phyloP scores from a whole-genome alignment of 495 filamentous ascomycete genomes.

The Staphylotrichum longicolle region DNA sequence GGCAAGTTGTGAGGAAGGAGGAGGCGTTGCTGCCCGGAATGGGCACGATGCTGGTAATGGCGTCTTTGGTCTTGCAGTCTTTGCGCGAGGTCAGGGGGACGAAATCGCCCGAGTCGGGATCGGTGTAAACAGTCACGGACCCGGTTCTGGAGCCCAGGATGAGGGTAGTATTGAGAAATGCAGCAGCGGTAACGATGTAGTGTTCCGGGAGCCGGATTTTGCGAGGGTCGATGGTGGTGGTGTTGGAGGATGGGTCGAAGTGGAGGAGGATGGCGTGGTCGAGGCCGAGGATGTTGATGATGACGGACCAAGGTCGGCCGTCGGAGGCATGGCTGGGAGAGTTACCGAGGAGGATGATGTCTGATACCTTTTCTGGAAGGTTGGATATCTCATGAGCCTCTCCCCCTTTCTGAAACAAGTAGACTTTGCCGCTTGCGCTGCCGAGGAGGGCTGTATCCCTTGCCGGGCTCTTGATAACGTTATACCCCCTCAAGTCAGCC shows the following conservation, averaged over 20 bases:
- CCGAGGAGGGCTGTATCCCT: conserved; percentile 49
- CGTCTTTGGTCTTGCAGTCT: conserved; percentile 59
- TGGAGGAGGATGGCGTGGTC: conserved; percentile 25
- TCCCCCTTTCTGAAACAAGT: conserved; percentile 40
- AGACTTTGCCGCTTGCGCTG: conserved; percentile 53
- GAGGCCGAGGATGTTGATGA: conserved; percentile 28
- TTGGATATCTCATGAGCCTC: conserved; percentile 32
- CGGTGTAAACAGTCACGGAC: conserved; percentile 29
- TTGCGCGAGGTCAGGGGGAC: conserved; percentile 22
- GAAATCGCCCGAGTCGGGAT: conserved; percentile 10
- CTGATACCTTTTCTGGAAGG: conserved; percentile 51
- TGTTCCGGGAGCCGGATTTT: conserved; percentile 23
- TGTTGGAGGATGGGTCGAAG: conserved; percentile 14
- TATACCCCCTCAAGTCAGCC: conserved; percentile 44
- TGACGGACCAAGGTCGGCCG: conserved; percentile 18
- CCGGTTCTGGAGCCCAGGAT: conserved; percentile 63
- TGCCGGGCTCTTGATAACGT: conserved; percentile 40
- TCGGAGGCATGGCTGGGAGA: neutral
- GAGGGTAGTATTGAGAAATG: conserved; percentile 46
- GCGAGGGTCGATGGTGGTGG: conserved; percentile 3
- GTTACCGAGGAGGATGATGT: conserved; percentile 40
- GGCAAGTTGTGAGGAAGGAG: conserved; percentile 64
- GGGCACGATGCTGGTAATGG: conserved; percentile 63
- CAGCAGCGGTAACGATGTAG: conserved; percentile 34
- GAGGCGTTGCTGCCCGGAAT: conserved; percentile 28